These are phyloP conservation scores for Cystobasidium sp. DNA, from an alignment of 1,284 basidiomycete species.

Conservation along the genomic window DNA sequence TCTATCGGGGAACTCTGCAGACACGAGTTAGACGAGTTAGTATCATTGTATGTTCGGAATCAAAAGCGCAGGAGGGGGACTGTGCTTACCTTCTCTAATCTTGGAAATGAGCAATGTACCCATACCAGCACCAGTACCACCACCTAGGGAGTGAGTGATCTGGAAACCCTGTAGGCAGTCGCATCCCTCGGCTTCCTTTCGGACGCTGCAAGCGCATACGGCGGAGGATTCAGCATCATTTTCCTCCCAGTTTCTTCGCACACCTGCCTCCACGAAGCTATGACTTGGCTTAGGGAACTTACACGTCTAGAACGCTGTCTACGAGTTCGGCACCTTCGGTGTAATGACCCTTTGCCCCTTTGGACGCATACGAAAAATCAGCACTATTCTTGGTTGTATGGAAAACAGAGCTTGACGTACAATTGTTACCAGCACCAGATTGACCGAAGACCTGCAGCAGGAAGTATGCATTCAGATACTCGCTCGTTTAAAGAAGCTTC, in stretches of 20 bases:
- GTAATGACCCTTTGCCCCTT: slow-evolving; percentile 72
- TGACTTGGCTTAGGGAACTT: neutral
- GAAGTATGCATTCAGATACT: slow-evolving; percentile 48
- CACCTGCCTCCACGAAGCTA: neutral
- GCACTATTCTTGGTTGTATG: neutral
- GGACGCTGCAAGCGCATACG: slow-evolving; percentile 54
- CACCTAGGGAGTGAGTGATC: slow-evolving; percentile 67
- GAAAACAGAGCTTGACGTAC: neutral
- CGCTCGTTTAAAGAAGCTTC: neutral
- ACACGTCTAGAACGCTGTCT: slow-evolving; percentile 74
- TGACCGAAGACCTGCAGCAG: slow-evolving; percentile 67
- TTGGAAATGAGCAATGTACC: slow-evolving; percentile 67
- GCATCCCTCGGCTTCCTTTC: slow-evolving; percentile 65
- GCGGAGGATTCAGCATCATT: neutral
- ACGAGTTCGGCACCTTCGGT: slow-evolving; percentile 81
- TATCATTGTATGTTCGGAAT: neutral
- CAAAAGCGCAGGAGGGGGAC: neutral
- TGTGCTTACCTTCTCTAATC: slow-evolving; percentile 60
- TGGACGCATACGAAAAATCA: neutral
- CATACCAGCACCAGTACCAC: slow-evolving; percentile 68
- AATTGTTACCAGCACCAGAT: slow-evolving; percentile 75
- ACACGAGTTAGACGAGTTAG: neutral
- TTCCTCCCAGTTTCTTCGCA: too few relatives aligned
- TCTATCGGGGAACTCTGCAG: slow-evolving; percentile 65
- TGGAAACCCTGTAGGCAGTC: slow-evolving; percentile 67